A percentile compares a stretch with the other conserved stretches of the same genome.
Conservation (phyloP, 176 grass and related monocot species). For the barley (Hordeum vulgare) region DNA sequence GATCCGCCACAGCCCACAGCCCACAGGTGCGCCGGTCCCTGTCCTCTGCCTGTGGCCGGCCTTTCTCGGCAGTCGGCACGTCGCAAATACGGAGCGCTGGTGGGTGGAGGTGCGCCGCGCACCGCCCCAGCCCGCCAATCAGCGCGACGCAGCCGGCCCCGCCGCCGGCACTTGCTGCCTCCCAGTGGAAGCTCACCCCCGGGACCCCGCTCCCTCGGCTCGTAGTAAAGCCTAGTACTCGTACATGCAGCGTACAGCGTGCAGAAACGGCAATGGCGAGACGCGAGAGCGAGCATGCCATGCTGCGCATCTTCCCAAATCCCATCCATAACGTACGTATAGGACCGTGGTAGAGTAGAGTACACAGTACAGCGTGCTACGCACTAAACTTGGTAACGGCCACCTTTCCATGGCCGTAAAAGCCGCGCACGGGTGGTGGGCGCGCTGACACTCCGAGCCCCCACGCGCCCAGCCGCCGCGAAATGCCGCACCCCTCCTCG, state of each 20-base stretch:
- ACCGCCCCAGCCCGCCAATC: neutral
- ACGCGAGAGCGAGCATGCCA: too few species aligned
- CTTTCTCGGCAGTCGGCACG: neutral
- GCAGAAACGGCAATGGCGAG: neutral
- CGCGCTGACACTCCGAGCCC: neutral
- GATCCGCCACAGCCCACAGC: neutral
- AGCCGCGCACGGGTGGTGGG: neutral
- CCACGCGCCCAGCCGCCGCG: neutral
- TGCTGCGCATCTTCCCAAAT: neutral
- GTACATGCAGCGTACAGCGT: too few species aligned
- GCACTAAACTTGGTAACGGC: neutral
- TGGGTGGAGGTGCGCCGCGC: neutral
- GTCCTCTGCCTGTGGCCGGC: neutral
- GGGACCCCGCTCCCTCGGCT: neutral
- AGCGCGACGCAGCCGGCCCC: neutral
- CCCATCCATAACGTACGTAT: neutral
- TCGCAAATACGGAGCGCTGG: neutral
- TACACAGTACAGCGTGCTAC: neutral
- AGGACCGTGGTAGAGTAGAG: neutral
- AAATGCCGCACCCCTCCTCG: conserved; percentile 32
- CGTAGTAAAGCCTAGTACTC: neutral
- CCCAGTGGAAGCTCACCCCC: neutral
- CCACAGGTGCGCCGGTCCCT: neutral
- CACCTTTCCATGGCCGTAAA: neutral
- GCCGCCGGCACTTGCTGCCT: neutral